Percentiles rank a stretch among this genome's conserved stretches.
Conservation (phyloP, 805 yeast genomes). For the Barnettozyma botsteinii region DNA sequence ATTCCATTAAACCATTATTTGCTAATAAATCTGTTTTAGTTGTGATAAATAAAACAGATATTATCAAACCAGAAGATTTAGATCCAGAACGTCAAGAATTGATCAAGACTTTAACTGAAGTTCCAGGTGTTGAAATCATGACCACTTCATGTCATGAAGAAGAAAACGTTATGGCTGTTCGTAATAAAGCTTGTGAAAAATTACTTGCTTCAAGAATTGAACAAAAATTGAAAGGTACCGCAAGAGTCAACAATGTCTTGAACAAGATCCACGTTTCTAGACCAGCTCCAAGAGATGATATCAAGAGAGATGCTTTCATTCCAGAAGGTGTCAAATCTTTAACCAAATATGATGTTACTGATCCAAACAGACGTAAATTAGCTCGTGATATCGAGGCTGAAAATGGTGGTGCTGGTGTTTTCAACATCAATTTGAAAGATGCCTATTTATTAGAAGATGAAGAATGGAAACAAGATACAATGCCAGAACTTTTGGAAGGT, state of each 20-base stretch:
- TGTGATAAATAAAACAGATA: slow-evolving; percentile 93
- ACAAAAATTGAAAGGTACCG: slow-evolving; percentile 89
- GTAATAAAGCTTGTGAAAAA: slow-evolving; percentile 97
- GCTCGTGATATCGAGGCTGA: slow-evolving; percentile 89
- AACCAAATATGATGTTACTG: slow-evolving; percentile 68
- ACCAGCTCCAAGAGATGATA: slow-evolving; percentile 85
- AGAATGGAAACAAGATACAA: slow-evolving; percentile 94
- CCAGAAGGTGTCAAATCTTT: slow-evolving; percentile 66
- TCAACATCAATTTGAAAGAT: slow-evolving; percentile 87
- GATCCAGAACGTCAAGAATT: slow-evolving; percentile 68
- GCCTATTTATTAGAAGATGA: slow-evolving; percentile 90
- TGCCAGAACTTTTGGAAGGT: slow-evolving; percentile 97
- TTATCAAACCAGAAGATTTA: slow-evolving; percentile 78
- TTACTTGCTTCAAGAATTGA: slow-evolving; percentile 92
- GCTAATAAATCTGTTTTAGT: slow-evolving; percentile 96
- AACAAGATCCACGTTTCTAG: slow-evolving; percentile 93
- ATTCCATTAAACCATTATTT: slow-evolving; percentile 93
- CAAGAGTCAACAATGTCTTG: slow-evolving; percentile 81
- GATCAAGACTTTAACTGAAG: slow-evolving; percentile 55
- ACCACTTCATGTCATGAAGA: slow-evolving; percentile 90
- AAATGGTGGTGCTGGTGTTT: slow-evolving; percentile 99
- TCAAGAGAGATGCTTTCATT: slow-evolving; percentile 70
- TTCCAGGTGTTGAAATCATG: slow-evolving; percentile 87
- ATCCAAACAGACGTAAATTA: slow-evolving; percentile 74
- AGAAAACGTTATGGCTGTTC: slow-evolving; percentile 90